Evolutionary conservation across 148 eudicot species (phyloP).

Genomic region (Vaccinium corymbosum): DNA sequence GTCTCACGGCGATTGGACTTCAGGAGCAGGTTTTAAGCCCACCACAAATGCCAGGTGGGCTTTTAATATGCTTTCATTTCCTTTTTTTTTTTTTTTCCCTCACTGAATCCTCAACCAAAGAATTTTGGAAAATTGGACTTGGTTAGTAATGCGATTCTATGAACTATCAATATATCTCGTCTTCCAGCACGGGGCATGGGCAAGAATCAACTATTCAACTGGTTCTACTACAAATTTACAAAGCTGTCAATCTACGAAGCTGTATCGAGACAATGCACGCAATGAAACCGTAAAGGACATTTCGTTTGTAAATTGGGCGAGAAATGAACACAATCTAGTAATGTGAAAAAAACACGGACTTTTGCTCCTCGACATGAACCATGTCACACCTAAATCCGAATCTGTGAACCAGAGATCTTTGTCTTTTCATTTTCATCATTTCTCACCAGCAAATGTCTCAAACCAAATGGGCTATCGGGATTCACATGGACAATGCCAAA

Average conservation of each 20-base stretch:
- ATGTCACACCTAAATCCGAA: not conserved
- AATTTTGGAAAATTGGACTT: not conserved
- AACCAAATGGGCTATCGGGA: not conserved
- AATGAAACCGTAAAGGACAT: not conserved
- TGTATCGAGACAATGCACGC: not conserved
- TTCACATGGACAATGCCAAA: not conserved
- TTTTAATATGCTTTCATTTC: not conserved
- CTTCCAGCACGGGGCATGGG: not conserved
- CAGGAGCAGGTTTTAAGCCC: not conserved
- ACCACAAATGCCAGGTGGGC: not conserved
- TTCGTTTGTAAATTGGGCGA: not conserved
- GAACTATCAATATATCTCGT: too few species aligned
- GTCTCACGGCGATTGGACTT: not conserved
- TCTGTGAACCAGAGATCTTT: not conserved
- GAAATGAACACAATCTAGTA: not conserved
- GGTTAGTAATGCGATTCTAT: not conserved
- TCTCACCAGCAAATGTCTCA: slow-evolving; percentile 5
- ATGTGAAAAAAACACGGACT: not conserved
- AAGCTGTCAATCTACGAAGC: not conserved
- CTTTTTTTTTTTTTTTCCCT: not conserved
- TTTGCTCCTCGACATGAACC: not conserved
- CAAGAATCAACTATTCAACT: too few species aligned
- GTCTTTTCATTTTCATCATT: not conserved
- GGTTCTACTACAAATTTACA: not conserved
- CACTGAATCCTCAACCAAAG: not conserved